phyloP scores from a whole-genome alignment of 345 rosid species.

The Punica granatum region DNA sequence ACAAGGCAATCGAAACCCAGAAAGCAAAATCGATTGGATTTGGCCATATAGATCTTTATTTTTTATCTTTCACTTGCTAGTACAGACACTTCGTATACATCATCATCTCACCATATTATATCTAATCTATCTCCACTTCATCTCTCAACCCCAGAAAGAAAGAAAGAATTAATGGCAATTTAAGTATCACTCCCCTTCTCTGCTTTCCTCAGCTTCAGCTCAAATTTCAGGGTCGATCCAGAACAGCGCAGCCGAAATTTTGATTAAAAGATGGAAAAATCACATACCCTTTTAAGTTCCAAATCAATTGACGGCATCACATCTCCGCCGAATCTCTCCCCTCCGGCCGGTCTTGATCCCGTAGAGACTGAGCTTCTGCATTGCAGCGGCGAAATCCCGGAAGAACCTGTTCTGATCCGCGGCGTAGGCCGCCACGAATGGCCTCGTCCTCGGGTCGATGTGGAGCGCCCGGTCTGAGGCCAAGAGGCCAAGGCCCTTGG shows the following conservation, averaged over 20 bases:
- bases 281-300: neutral
- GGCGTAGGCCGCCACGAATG: constrained; percentile 66
- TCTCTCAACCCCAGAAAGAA: neutral
- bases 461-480: constrained; percentile 67
- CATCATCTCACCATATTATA: neutral
- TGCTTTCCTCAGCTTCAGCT: neutral
- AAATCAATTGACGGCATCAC: constrained; percentile 70
- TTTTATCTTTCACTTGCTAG: neutral
- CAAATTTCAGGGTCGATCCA: neutral
- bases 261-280: neutral
- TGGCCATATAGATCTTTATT: neutral
- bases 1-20: neutral
- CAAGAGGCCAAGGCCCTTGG: constrained; percentile 68
- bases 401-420: constrained; percentile 56
- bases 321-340: constrained; percentile 90
- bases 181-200: neutral
- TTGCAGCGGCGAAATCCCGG: constrained; percentile 58
- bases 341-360: constrained; percentile 72
- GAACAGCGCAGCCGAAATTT: neutral
- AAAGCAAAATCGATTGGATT: neutral
- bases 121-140: neutral
- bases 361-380: constrained; percentile 70
- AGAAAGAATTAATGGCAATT: neutral
- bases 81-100: neutral
- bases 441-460: constrained; percentile 46